Evolutionary conservation across 768 basidiomycete genomes (phyloP).

Genomic region (Boletales sp.): DNA sequence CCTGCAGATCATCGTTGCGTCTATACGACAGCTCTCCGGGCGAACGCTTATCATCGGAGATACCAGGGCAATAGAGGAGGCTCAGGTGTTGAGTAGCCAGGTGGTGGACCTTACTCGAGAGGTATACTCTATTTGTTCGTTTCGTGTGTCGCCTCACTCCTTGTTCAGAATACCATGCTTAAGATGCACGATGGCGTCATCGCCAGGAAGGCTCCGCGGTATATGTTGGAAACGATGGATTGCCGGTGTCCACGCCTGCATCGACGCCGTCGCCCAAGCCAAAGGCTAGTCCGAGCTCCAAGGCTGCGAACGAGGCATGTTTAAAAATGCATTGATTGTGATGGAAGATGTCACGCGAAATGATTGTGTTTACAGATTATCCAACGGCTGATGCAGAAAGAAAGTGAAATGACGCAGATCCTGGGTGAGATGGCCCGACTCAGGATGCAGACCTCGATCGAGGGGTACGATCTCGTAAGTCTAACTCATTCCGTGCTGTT

Average conservation of each 20-base stretch:
- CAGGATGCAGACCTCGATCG: constrained; percentile 54
- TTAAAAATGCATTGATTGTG: too few relatives aligned
- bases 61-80: constrained; percentile 47
- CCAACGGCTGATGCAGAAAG: constrained; percentile 78
- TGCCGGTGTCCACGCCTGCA: not conserved
- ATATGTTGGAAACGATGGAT: constrained; percentile 10
- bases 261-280: constrained; percentile 24
- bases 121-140: constrained; percentile 35
- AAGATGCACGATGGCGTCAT: constrained; percentile 1
- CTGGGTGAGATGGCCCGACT: constrained; percentile 67
- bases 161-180: constrained; percentile 5
- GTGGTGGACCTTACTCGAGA: constrained; percentile 66
- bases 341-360: too few relatives aligned
- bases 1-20: constrained; percentile 54
- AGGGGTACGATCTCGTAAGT: constrained; percentile 58
- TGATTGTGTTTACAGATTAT: constrained; percentile 42
- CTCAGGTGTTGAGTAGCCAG: constrained; percentile 53
- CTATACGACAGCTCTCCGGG: constrained; percentile 66
- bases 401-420: constrained; percentile 76
- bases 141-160: not conserved
- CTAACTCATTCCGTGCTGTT: too few relatives aligned
- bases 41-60: constrained; percentile 54
- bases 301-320: constrained; percentile 54
- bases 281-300: constrained; percentile 40
- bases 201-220: constrained; percentile 15